phyloP scores from a whole-genome alignment of 176 grass and related monocot genomes.

The Coix lacrymajobi region DNA sequence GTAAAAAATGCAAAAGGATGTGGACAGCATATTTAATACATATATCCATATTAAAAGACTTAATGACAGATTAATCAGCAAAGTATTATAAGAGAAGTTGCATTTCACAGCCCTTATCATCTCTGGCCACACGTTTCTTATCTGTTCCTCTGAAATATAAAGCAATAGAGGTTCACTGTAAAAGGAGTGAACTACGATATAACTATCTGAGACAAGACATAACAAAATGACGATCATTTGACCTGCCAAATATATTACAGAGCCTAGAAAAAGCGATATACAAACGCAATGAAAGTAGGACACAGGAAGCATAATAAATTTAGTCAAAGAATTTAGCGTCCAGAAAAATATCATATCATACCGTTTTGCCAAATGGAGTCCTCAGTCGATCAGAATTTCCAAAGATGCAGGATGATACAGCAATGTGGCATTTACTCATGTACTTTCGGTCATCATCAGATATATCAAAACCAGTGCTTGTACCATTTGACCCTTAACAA shows the following conservation, averaged over 20 bases:
- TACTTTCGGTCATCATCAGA: conserved; percentile 68
- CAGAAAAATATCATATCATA: conserved; percentile 44
- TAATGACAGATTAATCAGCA: not conserved
- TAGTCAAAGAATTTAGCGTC: not conserved
- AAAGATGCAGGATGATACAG: conserved; percentile 98
- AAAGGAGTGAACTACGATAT: not conserved
- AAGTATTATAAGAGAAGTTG: not conserved
- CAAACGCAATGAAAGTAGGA: not conserved
- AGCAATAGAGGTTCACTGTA: not conserved
- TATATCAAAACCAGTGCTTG: conserved; percentile 92
- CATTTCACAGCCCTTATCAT: not conserved
- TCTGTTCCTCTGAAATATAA: not conserved
- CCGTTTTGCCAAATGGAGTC: conserved; percentile 92
- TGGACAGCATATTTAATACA: not conserved
- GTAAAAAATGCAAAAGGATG: not conserved
- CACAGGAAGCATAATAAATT: not conserved
- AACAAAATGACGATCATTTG: not conserved
- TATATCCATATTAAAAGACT: not conserved
- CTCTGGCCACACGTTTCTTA: not conserved
- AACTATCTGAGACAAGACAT: not conserved
- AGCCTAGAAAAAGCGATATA: not conserved
- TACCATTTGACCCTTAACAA: conserved; percentile 73
- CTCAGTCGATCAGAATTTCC: conserved; percentile 96
- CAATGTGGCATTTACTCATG: conserved; percentile 95
- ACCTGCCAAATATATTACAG: not conserved